phyloP scores from a whole-genome alignment of 2,329 filamentous ascomycete genomes.

The Fusarium multiceps region DNA sequence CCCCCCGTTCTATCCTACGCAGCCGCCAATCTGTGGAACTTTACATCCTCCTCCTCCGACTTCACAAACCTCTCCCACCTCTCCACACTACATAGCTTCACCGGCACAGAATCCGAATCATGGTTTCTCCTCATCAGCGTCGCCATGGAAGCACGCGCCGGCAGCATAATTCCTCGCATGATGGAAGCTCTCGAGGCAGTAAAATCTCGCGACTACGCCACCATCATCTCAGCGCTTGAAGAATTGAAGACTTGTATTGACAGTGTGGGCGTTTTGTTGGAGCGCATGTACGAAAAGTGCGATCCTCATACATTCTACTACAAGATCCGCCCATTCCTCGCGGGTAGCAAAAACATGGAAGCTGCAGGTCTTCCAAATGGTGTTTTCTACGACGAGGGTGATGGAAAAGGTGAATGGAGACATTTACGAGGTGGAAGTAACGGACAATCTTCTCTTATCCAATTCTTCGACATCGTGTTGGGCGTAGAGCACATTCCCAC shows the following conservation, averaged over 20 bases:
- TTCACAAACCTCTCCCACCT: constrained; percentile 77
- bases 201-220: constrained; percentile 66
- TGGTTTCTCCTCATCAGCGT: constrained; percentile 95
- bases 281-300: constrained; percentile 90
- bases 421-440: constrained; percentile 92
- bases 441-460: constrained; percentile 90
- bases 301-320: constrained; percentile 91
- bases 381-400: constrained; percentile 83
- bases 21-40: constrained; percentile 91
- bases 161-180: constrained; percentile 80
- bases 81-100: constrained; percentile 81
- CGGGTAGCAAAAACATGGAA: constrained; percentile 73
- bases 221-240: constrained; percentile 72
- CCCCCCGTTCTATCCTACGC: constrained; percentile 94
- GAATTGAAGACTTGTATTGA: constrained; percentile 74
- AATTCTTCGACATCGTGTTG: constrained; percentile 90
- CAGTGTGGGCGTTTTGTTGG: constrained; percentile 73
- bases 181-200: constrained; percentile 79
- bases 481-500: constrained; percentile 77
- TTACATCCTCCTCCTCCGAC: constrained; percentile 64
- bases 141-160: constrained; percentile 87
- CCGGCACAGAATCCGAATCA: constrained; percentile 87
- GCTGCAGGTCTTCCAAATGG: constrained; percentile 84
- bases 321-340: constrained; percentile 71
- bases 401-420: constrained; percentile 73